A percentile compares a stretch with the other conserved stretches of the same genome.
Evolutionary conservation across 176 grass and related monocot species (phyloP).

Genomic region (Cocos nucifera): DNA sequence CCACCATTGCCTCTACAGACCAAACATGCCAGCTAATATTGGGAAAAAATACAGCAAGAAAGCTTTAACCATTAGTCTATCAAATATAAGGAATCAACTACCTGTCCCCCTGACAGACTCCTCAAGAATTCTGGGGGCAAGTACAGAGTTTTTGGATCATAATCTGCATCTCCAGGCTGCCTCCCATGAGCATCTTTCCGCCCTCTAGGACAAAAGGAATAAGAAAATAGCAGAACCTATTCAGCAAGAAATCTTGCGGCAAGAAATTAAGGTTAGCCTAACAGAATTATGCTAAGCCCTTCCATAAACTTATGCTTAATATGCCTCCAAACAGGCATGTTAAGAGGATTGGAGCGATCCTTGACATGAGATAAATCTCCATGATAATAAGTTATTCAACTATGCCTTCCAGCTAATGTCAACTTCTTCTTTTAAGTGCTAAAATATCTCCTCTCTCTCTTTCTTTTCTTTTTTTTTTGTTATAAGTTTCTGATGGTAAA

Average conservation of each 20-base stretch:
- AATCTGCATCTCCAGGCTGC: constrained; percentile 38
- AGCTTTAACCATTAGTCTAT: constrained; percentile 8
- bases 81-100: constrained; percentile 20
- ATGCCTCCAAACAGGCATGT: too few relatives aligned
- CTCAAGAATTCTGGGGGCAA: constrained; percentile 77
- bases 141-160: constrained; percentile 71
- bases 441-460: too few relatives aligned
- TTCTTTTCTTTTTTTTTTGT: too few relatives aligned
- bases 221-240: too few relatives aligned
- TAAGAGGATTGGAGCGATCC: too few relatives aligned
- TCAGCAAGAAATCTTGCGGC: too few relatives aligned
- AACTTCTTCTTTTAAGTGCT: too few relatives aligned
- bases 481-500: too few relatives aligned
- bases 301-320: too few relatives aligned
- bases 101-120: constrained; percentile 75
- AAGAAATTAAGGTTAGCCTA: background rate
- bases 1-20: constrained; percentile 94
- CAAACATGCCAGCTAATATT: constrained; percentile 23
- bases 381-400: too few relatives aligned
- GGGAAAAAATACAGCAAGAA: constrained; percentile 3
- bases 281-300: background rate
- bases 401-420: too few relatives aligned
- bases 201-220: constrained; percentile 28
- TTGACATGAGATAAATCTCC: too few relatives aligned
- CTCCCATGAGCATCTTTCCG: constrained; percentile 74